Base-by-base conservation (phyloP, 495 filamentous ascomycete species). In the Penicillium longicatenatum region DNA sequence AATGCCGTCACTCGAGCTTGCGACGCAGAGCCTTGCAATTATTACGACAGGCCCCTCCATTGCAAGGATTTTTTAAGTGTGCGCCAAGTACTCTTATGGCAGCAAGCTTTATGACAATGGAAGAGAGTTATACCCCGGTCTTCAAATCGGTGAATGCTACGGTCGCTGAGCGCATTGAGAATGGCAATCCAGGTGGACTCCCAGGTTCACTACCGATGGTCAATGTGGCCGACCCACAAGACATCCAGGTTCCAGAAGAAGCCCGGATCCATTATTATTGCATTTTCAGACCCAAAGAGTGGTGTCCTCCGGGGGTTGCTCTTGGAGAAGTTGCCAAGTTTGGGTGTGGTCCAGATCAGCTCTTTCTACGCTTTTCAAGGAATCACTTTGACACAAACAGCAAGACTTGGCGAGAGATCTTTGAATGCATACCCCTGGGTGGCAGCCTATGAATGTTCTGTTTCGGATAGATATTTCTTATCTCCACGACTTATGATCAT, bases 11-110 rank as follows among this genome's bases (percentile, higher is more conserved):
- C 3, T 66, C 67, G 0, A 19, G 8, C 7, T 43, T 69, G 14
- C 58, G 73, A 2, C 64, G 70, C 9, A 51, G 52, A 35, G 70
- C 73, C n/a, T 26, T 73, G 1, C 37, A 54, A 3, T 48, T 74
- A 19, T 51, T 74, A 16, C 63, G 49, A 4, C 50, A 47, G 21
- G 59, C 65, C 4, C 69, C 67, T 3, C 61, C 44, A 0, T 48
- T 69, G 26, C 66, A 72, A 51, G 68, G 69, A 1, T 63, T 73
- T 11, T 65, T 66, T 24, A 67, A 62, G 37, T 58, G 54, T 20
- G 35, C 41, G 0, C 50, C 66, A 4, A 58, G 52, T 12, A 58
- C 65, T 17, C 17, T 52, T 0, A 35, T 69, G 12, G 49, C 58
- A 1, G 61, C 63, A 48, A 46, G 22, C 4, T 41, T 67, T 30